Evolutionary conservation across 2,329 filamentous ascomycete species (phyloP).

Genomic region (Chrysoporthe puriensis): DNA sequence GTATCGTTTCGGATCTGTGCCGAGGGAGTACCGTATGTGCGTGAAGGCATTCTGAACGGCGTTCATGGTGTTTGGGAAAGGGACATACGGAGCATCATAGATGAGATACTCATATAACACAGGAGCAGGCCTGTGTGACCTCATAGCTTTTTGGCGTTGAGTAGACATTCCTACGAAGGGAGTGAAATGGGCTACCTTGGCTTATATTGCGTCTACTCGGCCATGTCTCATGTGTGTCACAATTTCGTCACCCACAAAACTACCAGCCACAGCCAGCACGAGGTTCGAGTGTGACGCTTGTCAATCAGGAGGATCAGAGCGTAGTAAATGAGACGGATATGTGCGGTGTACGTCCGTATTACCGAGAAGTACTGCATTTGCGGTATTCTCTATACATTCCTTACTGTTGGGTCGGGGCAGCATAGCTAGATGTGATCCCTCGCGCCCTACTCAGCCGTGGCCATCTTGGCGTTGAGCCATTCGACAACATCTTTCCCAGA

Average conservation of each 20-base stretch:
- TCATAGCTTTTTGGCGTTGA: not conserved
- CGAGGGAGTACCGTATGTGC: not conserved
- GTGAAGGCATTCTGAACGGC: slow-evolving; percentile 5
- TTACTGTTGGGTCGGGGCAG: not conserved
- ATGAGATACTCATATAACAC: not conserved
- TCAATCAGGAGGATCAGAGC: not conserved
- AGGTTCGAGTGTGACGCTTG: not conserved
- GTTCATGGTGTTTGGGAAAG: not conserved
- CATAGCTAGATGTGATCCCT: not conserved
- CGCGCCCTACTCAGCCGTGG: not conserved
- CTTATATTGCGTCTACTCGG: not conserved
- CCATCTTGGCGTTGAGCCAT: not conserved
- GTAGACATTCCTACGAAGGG: not conserved
- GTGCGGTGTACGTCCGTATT: not conserved
- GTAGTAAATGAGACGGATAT: not conserved
- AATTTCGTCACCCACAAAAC: not conserved
- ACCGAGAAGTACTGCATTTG: no score
- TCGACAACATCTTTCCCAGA: not conserved
- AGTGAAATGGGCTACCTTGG: not conserved
- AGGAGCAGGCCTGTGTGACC: not conserved
- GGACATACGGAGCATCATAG: not conserved
- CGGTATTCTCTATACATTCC: not conserved
- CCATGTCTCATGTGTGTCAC: not conserved
- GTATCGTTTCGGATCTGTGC: not conserved
- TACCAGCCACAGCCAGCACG: not conserved